These are phyloP conservation scores for Gossypium lobatum DNA, from an alignment of 441 rosid species.

Conservation along the genomic window DNA sequence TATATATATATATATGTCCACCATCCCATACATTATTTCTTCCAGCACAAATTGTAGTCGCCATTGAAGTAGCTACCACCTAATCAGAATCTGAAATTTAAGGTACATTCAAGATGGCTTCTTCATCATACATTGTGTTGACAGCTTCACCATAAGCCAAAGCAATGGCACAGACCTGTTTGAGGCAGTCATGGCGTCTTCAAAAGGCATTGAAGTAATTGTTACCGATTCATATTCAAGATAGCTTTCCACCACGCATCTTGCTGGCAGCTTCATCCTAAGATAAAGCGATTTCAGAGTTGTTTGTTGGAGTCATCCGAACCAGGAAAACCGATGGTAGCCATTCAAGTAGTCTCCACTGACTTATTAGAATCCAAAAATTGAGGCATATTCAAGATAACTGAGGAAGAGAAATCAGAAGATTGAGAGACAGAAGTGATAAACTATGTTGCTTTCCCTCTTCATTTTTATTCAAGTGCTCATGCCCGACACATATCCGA, in stretches of 20 bases:
- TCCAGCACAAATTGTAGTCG: not conserved
- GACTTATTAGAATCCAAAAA: not conserved
- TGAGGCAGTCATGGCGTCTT: conserved; percentile 28
- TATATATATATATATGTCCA: too few species aligned
- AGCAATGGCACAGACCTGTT: conserved; percentile 39
- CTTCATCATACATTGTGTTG: conserved; percentile 47
- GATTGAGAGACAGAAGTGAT: not conserved
- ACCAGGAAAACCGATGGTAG: not conserved
- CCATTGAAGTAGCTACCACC: conserved; percentile 13
- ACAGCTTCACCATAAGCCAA: conserved; percentile 78
- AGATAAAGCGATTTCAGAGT: too few species aligned
- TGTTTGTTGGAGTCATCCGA: not conserved
- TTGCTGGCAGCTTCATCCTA: too few species aligned
- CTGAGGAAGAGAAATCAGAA: not conserved
- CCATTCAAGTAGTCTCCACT: not conserved
- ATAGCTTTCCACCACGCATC: too few species aligned
- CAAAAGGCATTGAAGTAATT: not conserved
- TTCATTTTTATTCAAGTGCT: not conserved
- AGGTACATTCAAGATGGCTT: conserved; percentile 31
- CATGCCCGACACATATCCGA: not conserved
- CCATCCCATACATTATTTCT: too few species aligned
- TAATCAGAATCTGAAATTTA: conserved; percentile 17
- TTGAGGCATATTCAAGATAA: too few species aligned
- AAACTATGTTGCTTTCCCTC: not conserved
- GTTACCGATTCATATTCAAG: not conserved